Evolutionary conservation across 1,139 yeast species (phyloP).

Genomic region (Scheffersomyces insectosa): DNA sequence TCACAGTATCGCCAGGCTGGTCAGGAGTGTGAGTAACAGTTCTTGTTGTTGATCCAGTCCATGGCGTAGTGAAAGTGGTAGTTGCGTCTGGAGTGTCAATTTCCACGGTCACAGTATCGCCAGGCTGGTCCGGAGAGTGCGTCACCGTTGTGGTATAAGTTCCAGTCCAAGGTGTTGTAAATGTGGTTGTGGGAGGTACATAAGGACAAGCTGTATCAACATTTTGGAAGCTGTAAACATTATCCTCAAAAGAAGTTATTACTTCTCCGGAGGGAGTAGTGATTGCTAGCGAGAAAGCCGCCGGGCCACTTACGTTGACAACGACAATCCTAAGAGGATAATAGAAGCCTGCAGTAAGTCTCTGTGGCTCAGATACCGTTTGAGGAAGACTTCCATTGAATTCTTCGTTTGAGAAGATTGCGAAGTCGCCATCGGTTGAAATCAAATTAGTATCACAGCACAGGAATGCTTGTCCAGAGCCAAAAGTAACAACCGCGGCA

Average conservation of each 20-base stretch:
- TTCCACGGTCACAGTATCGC: not conserved
- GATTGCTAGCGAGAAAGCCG: not conserved
- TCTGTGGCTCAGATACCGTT: not conserved
- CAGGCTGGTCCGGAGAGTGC: not conserved
- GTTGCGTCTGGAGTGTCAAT: not conserved
- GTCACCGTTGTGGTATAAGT: not conserved
- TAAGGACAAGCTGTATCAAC: not conserved
- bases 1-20: not conserved
- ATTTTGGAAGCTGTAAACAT: not conserved
- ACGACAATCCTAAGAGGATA: slow-evolving; percentile 3
- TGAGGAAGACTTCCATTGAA: not conserved
- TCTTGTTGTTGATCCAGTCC: not conserved
- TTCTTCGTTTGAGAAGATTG: not conserved
- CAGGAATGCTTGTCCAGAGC: slow-evolving; percentile 6
- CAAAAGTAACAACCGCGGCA: slow-evolving; percentile 3
- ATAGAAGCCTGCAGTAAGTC: slow-evolving; percentile 1
- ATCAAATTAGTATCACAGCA: slow-evolving; percentile 3
- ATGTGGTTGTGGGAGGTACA: not conserved
- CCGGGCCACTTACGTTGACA: not conserved
- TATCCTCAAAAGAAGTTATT: not conserved
- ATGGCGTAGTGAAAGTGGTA: not conserved
- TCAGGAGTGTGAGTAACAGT: not conserved
- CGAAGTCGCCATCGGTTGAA: not conserved
- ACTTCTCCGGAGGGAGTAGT: not conserved
- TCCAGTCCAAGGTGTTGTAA: not conserved